Conservation (phyloP, 2,329 filamentous ascomycete genomes). For the Colletotrichum lini region DNA sequence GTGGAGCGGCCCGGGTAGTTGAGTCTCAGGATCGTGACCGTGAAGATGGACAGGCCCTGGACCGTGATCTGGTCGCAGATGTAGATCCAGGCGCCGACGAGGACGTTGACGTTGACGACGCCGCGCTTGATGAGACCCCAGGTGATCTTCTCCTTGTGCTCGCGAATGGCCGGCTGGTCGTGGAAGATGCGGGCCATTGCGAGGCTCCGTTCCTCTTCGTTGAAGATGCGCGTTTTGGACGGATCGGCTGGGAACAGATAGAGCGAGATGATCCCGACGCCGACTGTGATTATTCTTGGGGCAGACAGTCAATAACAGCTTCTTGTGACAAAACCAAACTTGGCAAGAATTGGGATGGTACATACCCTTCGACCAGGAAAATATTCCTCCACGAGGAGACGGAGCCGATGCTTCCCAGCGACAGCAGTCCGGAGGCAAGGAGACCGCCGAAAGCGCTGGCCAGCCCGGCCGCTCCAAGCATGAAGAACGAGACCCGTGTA, state of each 20-base stretch:
- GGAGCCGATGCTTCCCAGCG: slow-evolving; percentile 44
- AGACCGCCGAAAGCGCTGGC: slow-evolving; percentile 79
- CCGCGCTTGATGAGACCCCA: slow-evolving; percentile 43
- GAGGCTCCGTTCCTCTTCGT: slow-evolving; percentile 72
- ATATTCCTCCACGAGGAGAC: slow-evolving; percentile 75
- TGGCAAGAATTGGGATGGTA: neutral
- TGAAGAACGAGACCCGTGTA: slow-evolving; percentile 73
- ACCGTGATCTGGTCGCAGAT: slow-evolving; percentile 65
- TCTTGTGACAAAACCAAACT: neutral
- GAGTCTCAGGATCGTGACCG: slow-evolving; percentile 71
- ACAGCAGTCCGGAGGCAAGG: slow-evolving; percentile 60
- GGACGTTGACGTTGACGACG: slow-evolving; percentile 46
- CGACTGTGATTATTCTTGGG: slow-evolving; percentile 67
- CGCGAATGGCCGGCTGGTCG: slow-evolving; percentile 47
- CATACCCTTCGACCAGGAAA: slow-evolving; percentile 44
- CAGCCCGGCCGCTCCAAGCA: slow-evolving; percentile 74
- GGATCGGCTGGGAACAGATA: slow-evolving; percentile 44
- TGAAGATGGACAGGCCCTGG: slow-evolving; percentile 76
- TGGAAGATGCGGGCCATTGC: slow-evolving; percentile 76
- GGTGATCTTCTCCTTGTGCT: slow-evolving; percentile 44
- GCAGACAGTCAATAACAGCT: neutral
- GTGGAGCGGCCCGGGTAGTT: slow-evolving; percentile 47
- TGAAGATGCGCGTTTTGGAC: slow-evolving; percentile 54
- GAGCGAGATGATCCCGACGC: slow-evolving; percentile 65
- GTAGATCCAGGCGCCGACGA: slow-evolving; percentile 47